These are phyloP conservation scores for Hemileccinum rubropunctum DNA, from an alignment of 768 basidiomycete species.

Conservation along the genomic window DNA sequence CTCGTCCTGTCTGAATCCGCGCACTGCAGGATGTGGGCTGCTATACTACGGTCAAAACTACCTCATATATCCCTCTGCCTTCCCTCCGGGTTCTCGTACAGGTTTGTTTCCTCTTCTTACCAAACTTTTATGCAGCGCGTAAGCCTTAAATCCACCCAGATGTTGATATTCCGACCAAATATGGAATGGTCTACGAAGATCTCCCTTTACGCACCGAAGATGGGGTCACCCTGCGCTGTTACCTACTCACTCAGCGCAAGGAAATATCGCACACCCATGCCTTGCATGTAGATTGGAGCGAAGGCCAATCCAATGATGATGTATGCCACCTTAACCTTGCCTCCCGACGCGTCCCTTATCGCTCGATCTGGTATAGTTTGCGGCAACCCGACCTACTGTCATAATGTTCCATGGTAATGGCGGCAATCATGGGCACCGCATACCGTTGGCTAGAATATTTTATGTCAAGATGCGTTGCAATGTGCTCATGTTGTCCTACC, in stretches of 20 bases:
- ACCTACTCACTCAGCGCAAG: constrained; percentile 66
- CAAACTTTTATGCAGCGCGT: background rate
- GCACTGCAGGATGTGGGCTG: constrained; percentile 57
- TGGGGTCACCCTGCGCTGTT: constrained; percentile 67
- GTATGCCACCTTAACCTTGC: constrained; percentile 31
- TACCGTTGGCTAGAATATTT: constrained; percentile 85
- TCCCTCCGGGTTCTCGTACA: constrained; percentile 74
- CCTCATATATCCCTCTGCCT: constrained; percentile 87
- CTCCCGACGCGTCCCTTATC: background rate
- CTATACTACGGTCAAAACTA: constrained; percentile 86
- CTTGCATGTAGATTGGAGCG: constrained; percentile 33
- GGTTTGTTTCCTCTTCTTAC: constrained; percentile 41
- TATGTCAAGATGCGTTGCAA: constrained; percentile 84
- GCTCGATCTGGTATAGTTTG: constrained; percentile 30
- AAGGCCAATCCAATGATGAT: constrained; percentile 55
- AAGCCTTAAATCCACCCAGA: constrained; percentile 38
- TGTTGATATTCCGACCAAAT: constrained; percentile 68
- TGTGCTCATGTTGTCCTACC: constrained; percentile 90
- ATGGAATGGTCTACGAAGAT: constrained; percentile 72
- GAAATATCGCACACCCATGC: constrained; percentile 39
- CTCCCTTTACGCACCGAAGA: constrained; percentile 73
- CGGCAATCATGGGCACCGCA: constrained; percentile 84
- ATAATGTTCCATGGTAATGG: constrained; percentile 94
- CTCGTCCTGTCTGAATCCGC: background rate
- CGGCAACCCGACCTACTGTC: constrained; percentile 69